These are phyloP conservation scores for Candida fluviatilis DNA, from an alignment of 805 yeast species.

Conservation along the genomic window DNA sequence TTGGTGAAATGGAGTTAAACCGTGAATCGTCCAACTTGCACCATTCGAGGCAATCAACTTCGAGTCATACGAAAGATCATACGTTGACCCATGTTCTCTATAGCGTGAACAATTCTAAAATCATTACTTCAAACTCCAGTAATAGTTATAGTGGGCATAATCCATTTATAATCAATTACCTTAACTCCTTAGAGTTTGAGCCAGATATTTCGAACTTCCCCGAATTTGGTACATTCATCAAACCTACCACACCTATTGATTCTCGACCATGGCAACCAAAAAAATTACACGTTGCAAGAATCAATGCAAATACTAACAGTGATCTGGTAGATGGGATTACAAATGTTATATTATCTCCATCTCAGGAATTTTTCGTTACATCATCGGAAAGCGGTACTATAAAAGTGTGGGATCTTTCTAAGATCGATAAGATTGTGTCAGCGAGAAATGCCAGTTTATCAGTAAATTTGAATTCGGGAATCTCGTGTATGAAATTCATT, in stretches of 20 bases:
- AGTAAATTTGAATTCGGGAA: constrained; percentile 44
- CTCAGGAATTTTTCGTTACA: constrained; percentile 63
- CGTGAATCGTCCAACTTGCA: constrained; percentile 13
- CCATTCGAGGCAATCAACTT: constrained; percentile 3
- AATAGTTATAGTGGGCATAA: constrained; percentile 69
- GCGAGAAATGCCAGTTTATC: constrained; percentile 44
- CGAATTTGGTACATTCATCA: constrained; percentile 55
- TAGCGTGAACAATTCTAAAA: constrained; percentile 26
- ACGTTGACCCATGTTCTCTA: constrained; percentile 34
- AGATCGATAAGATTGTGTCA: constrained; percentile 59
- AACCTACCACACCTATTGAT: constrained; percentile 4
- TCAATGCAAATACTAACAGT: constrained; percentile 57
- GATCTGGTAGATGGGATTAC: constrained; percentile 39
- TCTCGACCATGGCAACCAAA: constrained; percentile 21
- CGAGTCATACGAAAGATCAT: constrained; percentile 1
- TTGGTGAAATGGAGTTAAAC: constrained; percentile 41
- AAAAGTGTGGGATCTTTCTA: constrained; percentile 72
- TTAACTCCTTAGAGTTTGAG: constrained; percentile 49
- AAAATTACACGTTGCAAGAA: constrained; percentile 57
- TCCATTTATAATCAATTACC: constrained; percentile 55
- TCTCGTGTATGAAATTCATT: constrained; percentile 50
- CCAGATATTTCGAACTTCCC: constrained; percentile 56
- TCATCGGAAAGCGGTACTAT: constrained; percentile 74
- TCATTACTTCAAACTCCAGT: constrained; percentile 31
- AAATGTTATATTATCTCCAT: constrained; percentile 55